phyloP scores from a whole-genome alignment of 768 basidiomycete species.

The Termitomyces sp. region DNA sequence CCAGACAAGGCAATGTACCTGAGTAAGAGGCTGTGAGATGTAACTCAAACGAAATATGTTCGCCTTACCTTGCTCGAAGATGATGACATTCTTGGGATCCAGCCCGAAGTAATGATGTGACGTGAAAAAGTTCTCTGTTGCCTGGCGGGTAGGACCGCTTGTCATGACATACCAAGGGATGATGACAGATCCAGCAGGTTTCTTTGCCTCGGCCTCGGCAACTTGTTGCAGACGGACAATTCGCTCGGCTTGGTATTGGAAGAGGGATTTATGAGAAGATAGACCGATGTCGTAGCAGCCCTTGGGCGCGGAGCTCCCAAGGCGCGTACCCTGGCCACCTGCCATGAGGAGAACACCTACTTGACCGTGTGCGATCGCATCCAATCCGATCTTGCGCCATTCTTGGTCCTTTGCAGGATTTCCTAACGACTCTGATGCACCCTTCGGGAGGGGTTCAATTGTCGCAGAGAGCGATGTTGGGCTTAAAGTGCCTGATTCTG shows the following conservation, averaged over 20 bases:
- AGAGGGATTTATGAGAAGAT: constrained; percentile 89
- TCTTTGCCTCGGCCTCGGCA: constrained; percentile 55
- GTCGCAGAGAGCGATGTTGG: constrained; percentile 32
- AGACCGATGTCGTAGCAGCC: constrained; percentile 98
- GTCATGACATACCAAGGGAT: constrained; percentile 99
- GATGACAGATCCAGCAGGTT: constrained; percentile 57
- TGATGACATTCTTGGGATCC: constrained; percentile 70
- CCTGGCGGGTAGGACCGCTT: constrained; percentile 87
- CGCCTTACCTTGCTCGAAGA: constrained; percentile 92
- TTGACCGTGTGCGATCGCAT: constrained; percentile 75
- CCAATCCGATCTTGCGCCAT: constrained; percentile 79
- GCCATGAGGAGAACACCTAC: constrained; percentile 98
- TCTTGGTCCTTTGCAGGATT: constrained; percentile 53
- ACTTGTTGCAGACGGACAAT: constrained; percentile 80
- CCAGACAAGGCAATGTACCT: constrained; percentile 96
- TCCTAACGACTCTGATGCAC: constrained; percentile 63
- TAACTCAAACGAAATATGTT: constrained; percentile 12
- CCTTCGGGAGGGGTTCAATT: constrained; percentile 81
- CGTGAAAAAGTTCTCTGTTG: constrained; percentile 84
- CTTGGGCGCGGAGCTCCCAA: constrained; percentile 91
- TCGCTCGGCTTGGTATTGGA: constrained; percentile 97
- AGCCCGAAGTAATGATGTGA: constrained; percentile 82
- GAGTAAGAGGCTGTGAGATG: constrained; percentile 5
- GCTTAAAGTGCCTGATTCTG: constrained; percentile 48
- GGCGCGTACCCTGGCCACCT: constrained; percentile 93